Evolutionary conservation across 352 stramenopile genomes (phyloP).

Genomic region (Globisporangium paddicum): DNA sequence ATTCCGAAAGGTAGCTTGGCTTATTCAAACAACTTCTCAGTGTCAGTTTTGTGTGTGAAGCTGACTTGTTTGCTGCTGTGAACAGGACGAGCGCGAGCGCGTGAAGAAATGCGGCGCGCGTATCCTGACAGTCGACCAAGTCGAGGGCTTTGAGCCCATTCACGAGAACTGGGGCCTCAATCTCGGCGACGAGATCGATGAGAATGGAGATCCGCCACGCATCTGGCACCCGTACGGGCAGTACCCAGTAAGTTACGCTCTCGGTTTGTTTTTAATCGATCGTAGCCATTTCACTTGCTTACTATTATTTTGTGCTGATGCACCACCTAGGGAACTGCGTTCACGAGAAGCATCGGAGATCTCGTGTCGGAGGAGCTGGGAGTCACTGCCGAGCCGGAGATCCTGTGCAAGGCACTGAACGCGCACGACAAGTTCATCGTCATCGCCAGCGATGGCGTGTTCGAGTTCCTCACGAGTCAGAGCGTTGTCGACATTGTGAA

Average conservation of each 20-base stretch:
- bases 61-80: neutral
- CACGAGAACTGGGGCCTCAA: slow-evolving; percentile 89
- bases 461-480: slow-evolving; percentile 95
- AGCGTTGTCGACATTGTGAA: slow-evolving; percentile 91
- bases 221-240: slow-evolving; percentile 90
- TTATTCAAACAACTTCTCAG: neutral
- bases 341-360: slow-evolving; percentile 98
- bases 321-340: slow-evolving; percentile 90
- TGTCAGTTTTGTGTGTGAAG: too few species aligned
- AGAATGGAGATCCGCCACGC: slow-evolving; percentile 88
- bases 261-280: neutral
- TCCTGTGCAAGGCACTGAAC: slow-evolving; percentile 87
- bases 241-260: slow-evolving; percentile 49
- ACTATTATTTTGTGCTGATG: neutral
- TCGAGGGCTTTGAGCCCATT: slow-evolving; percentile 90
- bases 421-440: slow-evolving; percentile 91
- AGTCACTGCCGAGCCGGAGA: slow-evolving; percentile 90
- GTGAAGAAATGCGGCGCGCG: slow-evolving; percentile 91
- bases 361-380: slow-evolving; percentile 89
- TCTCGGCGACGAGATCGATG: slow-evolving; percentile 90
- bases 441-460: slow-evolving; percentile 92
- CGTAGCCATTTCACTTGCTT: neutral
- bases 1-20: slow-evolving; percentile 79
- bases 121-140: slow-evolving; percentile 95
- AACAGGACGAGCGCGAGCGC: slow-evolving; percentile 89